Percentiles rank a stretch among this genome's conserved stretches.
These are phyloP conservation scores for Penicillium oxalicum DNA, from an alignment of 2,329 filamentous ascomycete species.

Conservation along the genomic window DNA sequence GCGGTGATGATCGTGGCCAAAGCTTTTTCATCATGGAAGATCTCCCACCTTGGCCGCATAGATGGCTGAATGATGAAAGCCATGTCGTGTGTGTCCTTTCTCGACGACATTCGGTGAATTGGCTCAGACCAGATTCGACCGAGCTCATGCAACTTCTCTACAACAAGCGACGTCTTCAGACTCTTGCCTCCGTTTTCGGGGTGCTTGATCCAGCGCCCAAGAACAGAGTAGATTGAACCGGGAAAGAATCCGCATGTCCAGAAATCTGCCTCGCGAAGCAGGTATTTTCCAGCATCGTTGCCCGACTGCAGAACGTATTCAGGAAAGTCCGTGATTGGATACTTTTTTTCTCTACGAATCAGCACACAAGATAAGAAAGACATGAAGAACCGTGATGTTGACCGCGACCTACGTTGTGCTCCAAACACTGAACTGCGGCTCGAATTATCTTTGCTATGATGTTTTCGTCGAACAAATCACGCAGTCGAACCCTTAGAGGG, in stretches of 20 bases:
- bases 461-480: background rate
- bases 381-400: background rate
- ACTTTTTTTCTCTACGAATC: background rate
- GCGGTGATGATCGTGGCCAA: slow-evolving; percentile 11
- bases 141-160: slow-evolving; percentile 5
- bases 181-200: background rate
- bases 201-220: slow-evolving; percentile 12
- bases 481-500: background rate
- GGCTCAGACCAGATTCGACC: slow-evolving; percentile 14
- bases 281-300: slow-evolving; percentile 6
- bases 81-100: slow-evolving; percentile 51
- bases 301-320: slow-evolving; percentile 10
- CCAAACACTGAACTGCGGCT: background rate
- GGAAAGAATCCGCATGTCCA: slow-evolving; percentile 25
- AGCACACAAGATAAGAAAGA: background rate
- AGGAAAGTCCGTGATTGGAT: slow-evolving; percentile 2
- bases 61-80: slow-evolving; percentile 49
- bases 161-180: background rate
- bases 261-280: slow-evolving; percentile 11
- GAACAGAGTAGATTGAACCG: slow-evolving; percentile 11
- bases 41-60: slow-evolving; percentile 44
- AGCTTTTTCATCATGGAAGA: slow-evolving; percentile 25
- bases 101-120: slow-evolving; percentile 15
- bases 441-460: background rate
- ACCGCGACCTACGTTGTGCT: background rate